Evolutionary conservation across 768 basidiomycete species (phyloP), one percentile per base, ranked within the genome.

Genomic region (Hirschioporus abietinus): DNA sequence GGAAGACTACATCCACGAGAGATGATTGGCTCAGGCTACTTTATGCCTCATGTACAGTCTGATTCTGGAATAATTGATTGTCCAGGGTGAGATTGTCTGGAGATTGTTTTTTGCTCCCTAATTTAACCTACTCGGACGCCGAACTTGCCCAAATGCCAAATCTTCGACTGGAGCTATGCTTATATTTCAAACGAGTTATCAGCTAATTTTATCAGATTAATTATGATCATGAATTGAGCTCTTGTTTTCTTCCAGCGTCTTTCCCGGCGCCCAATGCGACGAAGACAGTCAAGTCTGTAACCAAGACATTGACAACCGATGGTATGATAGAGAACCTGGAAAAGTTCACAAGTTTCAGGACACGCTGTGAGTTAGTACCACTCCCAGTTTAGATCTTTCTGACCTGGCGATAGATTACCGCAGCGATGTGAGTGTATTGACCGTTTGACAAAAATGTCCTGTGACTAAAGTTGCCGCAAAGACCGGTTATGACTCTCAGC

Each of bases 401-500:
- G 66, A 70, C 52, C 63, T 61, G 60, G 61, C 60, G 63, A 65
- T 71, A 90, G 88, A 88, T 73, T 90, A 90, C 74, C 89, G 88
- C 63, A 92, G 90, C 79, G 84, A 90, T 72, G 92, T 92, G 76
- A 76, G 75, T 68, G 60, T 58, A 61, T n/a, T 72, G 63, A 52
- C 59, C 66, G 63, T 74, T 34, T 62, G 12, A 3, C 61, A 59
- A 35, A 25, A 69, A 75, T 68, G 67, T 66, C 57, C 69, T 59
- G 60, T 24, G 57, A 20, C 34, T 63, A 17, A 7, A 26, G 42
- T n/a, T 64, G 34, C n/a, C 20, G 23, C 60, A 23, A 67, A 93
- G 91, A 89, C 86, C 23, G 93, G 93, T 35, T 85, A 72, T 72
- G 75, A 92, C 75, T 92, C 90, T 71, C 93, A 94, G 74, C 74